Evolutionary conservation across 106 monocot genomes (phyloP), one percentile per base, ranked within the genome.

Genomic region (Agapanthus africanus): DNA sequence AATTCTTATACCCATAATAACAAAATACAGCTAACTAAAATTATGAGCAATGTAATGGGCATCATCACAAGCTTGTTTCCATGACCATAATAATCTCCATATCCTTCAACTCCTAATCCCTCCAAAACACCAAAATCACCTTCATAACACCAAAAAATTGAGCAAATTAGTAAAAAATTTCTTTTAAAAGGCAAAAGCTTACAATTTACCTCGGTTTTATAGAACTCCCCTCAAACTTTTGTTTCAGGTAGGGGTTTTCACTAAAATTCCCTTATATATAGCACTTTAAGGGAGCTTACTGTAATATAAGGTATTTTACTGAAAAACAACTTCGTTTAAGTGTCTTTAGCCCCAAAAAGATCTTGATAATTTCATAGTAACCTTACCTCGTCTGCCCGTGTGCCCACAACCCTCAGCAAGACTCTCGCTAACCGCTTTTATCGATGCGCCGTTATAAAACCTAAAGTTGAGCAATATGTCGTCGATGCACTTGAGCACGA

Each of bases 391-490:
- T 26, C 18, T 37, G 16, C 22, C 32, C 18, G 54, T 30, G 42
- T 80, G 70, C 25, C 88, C 79, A 57, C 97, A 97, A 0, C 89
- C 97, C 0, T 63, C 41, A 2, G 22, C 16, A 9, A 97, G 76
- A 42, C 82, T 72, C 23, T 72, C 67, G 11, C 73, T 73, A 30
- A 89, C 79, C 40, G 84, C 79, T 25, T 16, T 67, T 6, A 87
- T 67, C 1, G 91, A 68, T 2, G 84, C 89, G 9, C 97, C 89
- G 22, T 97, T 89, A 62, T 88, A 84, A 76, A 97, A 97, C 32
- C 30, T 51, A 72, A 91, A 97, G 57, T 70, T 86, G 72, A 72
- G 23, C 30, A 92, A 66, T 6, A 87, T 79, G 37, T 68, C 64
- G 34, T 83, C 76, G 21, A 97, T 57, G 84, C 97, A 97, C 28